phyloP scores from a whole-genome alignment of 768 basidiomycete genomes.

The Pilatotrama ljubarskyi region DNA sequence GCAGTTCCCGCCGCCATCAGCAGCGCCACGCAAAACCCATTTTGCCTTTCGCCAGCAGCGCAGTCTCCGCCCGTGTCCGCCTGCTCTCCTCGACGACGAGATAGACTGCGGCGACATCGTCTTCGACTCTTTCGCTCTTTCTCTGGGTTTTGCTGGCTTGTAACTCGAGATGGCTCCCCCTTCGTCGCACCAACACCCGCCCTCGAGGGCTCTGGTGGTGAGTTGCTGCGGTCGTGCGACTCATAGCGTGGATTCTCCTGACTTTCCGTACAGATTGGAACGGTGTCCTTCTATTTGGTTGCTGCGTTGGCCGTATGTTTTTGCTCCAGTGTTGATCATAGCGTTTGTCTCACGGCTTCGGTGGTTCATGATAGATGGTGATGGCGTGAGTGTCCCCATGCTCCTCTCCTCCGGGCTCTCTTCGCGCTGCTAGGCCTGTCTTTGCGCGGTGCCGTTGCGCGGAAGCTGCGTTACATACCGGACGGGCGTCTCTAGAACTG shows the following conservation, averaged over 20 bases:
- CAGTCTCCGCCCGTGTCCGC: not conserved
- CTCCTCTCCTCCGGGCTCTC: conserved; percentile 1
- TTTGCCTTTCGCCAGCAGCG: conserved; percentile 15
- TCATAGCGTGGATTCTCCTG: not conserved
- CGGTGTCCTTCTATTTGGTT: conserved; percentile 85
- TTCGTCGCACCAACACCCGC: conserved; percentile 26
- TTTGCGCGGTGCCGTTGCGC: too few relatives aligned
- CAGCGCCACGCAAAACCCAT: conserved; percentile 14
- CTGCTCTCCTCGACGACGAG: not conserved
- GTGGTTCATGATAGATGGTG: conserved; percentile 63
- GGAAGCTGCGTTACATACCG: too few relatives aligned
- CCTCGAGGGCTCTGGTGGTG: conserved; percentile 50
- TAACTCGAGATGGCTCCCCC: conserved; percentile 9
- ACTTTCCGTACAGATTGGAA: conserved; percentile 51
- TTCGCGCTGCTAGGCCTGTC: too few relatives aligned
- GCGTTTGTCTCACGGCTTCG: not conserved
- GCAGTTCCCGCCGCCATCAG: conserved; percentile 1
- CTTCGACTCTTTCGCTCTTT: not conserved
- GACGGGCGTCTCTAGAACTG: too few relatives aligned
- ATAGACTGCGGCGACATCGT: not conserved
- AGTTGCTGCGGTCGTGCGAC: conserved; percentile 20
- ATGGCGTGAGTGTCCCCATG: conserved; percentile 68
- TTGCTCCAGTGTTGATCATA: not conserved
- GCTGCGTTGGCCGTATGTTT: conserved; percentile 79
- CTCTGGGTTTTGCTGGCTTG: not conserved